Conservation (phyloP, 139 green algal species). For the Trebouxia sp. region DNA sequence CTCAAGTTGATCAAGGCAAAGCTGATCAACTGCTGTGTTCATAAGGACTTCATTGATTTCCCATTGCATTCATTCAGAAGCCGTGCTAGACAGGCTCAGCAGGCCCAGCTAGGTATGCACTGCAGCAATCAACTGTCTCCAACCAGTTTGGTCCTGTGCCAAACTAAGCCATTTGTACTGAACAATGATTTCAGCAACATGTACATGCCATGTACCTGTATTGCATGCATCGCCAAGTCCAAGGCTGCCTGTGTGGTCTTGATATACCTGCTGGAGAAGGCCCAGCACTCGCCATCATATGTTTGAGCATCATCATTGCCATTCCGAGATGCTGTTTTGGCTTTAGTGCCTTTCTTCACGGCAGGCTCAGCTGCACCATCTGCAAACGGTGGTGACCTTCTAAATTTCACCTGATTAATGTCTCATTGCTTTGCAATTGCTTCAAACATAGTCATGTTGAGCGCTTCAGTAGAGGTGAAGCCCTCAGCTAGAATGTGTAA, state of each 20-base stretch:
- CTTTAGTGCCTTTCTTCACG: background rate
- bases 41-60: background rate
- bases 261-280: background rate
- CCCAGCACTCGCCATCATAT: constrained; percentile 17
- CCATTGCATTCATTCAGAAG: background rate
- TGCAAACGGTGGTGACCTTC: background rate
- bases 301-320: background rate
- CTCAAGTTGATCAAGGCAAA: background rate
- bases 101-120: too few relatives aligned
- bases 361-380: background rate
- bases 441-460: too few relatives aligned
- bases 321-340: background rate
- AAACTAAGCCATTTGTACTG: too few relatives aligned
- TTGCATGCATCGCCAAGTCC: background rate
- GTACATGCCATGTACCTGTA: background rate
- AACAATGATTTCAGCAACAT: too few relatives aligned
- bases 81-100: background rate
- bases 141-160: too few relatives aligned
- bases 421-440: too few relatives aligned
- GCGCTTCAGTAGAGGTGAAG: background rate
- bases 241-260: constrained; percentile 6
- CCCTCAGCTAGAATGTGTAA: too few relatives aligned
- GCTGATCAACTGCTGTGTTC: background rate
- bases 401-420: too few relatives aligned
- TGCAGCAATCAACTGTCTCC: too few relatives aligned